phyloP scores from a whole-genome alignment of 202 grass and related monocot species.

The Panicum virgatum region DNA sequence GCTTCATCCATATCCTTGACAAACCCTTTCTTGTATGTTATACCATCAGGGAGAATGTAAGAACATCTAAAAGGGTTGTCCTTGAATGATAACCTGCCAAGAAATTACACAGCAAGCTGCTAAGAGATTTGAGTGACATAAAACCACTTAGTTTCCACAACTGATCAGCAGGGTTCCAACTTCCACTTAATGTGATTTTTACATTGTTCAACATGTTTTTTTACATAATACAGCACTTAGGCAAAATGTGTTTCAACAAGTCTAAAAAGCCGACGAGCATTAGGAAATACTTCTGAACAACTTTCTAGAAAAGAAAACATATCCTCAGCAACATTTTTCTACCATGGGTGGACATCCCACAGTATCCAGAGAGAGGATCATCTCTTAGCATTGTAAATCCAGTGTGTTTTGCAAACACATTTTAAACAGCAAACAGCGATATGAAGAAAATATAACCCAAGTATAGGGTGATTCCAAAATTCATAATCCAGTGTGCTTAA shows the following conservation, averaged over 20 bases:
- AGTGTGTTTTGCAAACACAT: background rate
- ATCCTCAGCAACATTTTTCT: background rate
- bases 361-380: too few species aligned
- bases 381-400: background rate
- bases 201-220: background rate
- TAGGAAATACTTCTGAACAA: background rate
- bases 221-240: background rate
- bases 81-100: slow-evolving; percentile 64
- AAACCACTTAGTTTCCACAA: background rate
- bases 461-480: background rate
- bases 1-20: slow-evolving; percentile 90
- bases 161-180: background rate
- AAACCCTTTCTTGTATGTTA: slow-evolving; percentile 81
- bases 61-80: slow-evolving; percentile 91
- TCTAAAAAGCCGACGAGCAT: background rate
- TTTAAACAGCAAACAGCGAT: background rate
- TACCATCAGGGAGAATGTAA: slow-evolving; percentile 94
- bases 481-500: too few species aligned
- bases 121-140: slow-evolving; percentile 11
- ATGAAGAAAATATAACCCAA: background rate
- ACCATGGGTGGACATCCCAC: background rate
- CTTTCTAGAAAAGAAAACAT: background rate
- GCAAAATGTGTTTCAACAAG: background rate
- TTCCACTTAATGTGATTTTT: background rate
- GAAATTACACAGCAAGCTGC: background rate